phyloP scores from a whole-genome alignment of 1,139 yeast species.

The Nakaseomyces glabratus region DNA sequence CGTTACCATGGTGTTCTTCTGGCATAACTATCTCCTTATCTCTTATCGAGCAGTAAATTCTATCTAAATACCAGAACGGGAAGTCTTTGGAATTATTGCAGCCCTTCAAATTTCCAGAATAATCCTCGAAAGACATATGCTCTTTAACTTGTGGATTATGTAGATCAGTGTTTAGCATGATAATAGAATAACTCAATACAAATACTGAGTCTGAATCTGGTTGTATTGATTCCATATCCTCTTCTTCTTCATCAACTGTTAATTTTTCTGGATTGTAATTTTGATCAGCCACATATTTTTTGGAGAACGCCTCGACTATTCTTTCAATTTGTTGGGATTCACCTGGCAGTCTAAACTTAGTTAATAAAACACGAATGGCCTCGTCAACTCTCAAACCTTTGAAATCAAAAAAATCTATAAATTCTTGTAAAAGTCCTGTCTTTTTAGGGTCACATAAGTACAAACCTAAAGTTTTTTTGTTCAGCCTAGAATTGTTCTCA shows the following conservation, averaged over 20 bases:
- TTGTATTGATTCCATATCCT: conserved; percentile 39
- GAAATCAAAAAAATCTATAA: conserved; percentile 68
- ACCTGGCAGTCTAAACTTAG: conserved; percentile 88
- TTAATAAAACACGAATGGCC: conserved; percentile 73
- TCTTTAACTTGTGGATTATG: conserved; percentile 73
- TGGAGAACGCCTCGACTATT: conserved; percentile 78
- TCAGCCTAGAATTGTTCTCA: conserved; percentile 69
- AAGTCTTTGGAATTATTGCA: conserved; percentile 66
- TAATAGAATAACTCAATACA: conserved; percentile 63
- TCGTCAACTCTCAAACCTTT: conserved; percentile 78
- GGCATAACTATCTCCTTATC: conserved; percentile 94
- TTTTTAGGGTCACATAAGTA: conserved; percentile 71
- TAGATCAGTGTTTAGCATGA: conserved; percentile 69
- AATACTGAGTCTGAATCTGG: conserved; percentile 71
- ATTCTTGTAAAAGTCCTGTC: conserved; percentile 48
- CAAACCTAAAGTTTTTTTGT: conserved; percentile 83
- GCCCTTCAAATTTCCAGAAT: conserved; percentile 71
- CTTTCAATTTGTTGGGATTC: conserved; percentile 95
- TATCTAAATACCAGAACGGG: conserved; percentile 77
- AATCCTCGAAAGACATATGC: conserved; percentile 83
- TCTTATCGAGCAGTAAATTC: conserved; percentile 69
- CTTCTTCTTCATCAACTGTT: conserved; percentile 16
- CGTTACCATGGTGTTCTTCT: conserved; percentile 82
- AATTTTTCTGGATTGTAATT: conserved; percentile 28
- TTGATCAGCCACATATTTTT: conserved; percentile 61